These are phyloP conservation scores for Daedaleopsis sinensis DNA, from an alignment of 768 basidiomycete species.

Conservation along the genomic window DNA sequence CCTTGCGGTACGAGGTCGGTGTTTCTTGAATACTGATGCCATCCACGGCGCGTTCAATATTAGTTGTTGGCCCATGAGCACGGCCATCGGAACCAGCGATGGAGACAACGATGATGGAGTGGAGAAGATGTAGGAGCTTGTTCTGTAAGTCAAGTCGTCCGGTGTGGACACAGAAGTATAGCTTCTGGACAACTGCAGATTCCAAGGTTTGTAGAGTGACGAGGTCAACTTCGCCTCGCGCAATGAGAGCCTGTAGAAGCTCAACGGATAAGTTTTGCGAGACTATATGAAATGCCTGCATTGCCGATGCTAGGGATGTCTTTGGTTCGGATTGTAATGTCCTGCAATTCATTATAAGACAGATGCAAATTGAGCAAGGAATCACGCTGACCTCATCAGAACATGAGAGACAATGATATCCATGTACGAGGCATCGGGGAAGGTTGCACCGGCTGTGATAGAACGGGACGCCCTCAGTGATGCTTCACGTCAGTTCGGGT, in stretches of 20 bases:
- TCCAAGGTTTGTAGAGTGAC: slow-evolving; percentile 66
- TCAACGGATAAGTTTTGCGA: slow-evolving; percentile 82
- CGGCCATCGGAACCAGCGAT: slow-evolving; percentile 38
- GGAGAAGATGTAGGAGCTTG: slow-evolving; percentile 89
- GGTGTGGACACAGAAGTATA: slow-evolving; percentile 73
- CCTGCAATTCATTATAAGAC: slow-evolving; percentile 38
- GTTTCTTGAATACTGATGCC: slow-evolving; percentile 16
- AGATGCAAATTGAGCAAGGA: background rate
- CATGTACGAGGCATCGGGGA: slow-evolving; percentile 64
- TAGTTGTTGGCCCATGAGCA: slow-evolving; percentile 1
- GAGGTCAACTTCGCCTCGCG: slow-evolving; percentile 78
- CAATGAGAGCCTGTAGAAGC: slow-evolving; percentile 78
- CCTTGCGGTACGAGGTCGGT: slow-evolving; percentile 29
- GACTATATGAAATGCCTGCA: slow-evolving; percentile 61
- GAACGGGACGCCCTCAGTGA: background rate
- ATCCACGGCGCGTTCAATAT: slow-evolving; percentile 12
- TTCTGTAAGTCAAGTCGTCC: slow-evolving; percentile 84
- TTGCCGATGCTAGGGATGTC: slow-evolving; percentile 43
- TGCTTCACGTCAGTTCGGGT: background rate
- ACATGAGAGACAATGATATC: slow-evolving; percentile 71
- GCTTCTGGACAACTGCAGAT: slow-evolving; percentile 69
- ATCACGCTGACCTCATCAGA: slow-evolving; percentile 61
- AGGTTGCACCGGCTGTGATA: slow-evolving; percentile 20
- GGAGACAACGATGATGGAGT: slow-evolving; percentile 77
- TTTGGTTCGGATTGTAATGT: slow-evolving; percentile 81